These are phyloP conservation scores for Colletotrichum filicis DNA, from an alignment of 2,329 filamentous ascomycete genomes.

Conservation along the genomic window DNA sequence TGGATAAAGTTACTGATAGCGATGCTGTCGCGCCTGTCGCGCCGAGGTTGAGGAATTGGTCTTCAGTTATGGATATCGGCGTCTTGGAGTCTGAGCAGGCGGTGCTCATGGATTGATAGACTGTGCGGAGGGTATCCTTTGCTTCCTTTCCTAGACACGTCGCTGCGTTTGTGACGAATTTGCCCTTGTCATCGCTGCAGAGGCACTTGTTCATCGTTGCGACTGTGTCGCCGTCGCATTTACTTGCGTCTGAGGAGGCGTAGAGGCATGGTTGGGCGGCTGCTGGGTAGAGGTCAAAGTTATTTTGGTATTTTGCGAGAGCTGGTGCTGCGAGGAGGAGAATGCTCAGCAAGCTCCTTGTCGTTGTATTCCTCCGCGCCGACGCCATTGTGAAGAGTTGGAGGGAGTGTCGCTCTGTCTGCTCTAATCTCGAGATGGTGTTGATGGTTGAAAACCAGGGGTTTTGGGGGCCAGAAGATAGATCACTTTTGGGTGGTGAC, in stretches of 20 bases:
- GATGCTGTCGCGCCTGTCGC: conserved; percentile 32
- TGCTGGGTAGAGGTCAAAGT: conserved; percentile 57
- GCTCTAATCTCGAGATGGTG: not conserved
- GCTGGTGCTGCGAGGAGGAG: conserved; percentile 36
- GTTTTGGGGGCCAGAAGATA: not conserved
- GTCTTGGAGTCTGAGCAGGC: conserved; percentile 58
- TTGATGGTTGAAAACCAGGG: not conserved
- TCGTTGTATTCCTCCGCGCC: conserved; percentile 8
- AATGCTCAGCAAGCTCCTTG: conserved; percentile 38
- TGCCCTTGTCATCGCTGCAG: conserved; percentile 56
- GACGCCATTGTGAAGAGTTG: conserved; percentile 12
- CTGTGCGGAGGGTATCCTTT: conserved; percentile 49
- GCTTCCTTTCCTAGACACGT: conserved; percentile 54
- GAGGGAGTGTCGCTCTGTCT: not conserved
- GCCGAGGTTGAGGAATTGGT: conserved; percentile 49
- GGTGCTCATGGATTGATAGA: conserved; percentile 55
- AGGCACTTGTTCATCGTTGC: conserved; percentile 59
- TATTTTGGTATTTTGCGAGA: conserved; percentile 44
- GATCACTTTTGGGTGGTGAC: not conserved
- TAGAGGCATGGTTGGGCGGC: conserved; percentile 56
- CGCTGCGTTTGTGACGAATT: conserved; percentile 60
- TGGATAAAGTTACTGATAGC: conserved; percentile 35
- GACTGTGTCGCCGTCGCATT: conserved; percentile 53
- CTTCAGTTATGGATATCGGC: conserved; percentile 53
- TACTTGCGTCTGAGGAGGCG: conserved; percentile 49